A percentile compares a stretch with the other conserved stretches of the same genome.
These are phyloP conservation scores for Saussurea involucrata DNA, from an alignment of 129 eudicot species.

Conservation along the genomic window DNA sequence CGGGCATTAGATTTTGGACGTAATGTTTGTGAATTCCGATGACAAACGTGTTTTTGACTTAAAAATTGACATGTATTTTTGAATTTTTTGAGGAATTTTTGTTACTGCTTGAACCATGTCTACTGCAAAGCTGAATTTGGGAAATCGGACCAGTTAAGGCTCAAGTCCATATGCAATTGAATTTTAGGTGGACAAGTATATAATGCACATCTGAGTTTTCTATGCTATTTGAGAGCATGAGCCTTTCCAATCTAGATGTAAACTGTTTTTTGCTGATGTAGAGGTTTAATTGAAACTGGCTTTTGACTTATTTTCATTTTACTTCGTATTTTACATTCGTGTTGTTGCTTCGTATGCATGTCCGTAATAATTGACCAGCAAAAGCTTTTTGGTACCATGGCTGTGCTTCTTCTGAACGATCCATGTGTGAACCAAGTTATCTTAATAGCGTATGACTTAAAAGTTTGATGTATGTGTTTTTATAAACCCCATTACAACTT, in stretches of 20 bases:
- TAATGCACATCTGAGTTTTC: not conserved
- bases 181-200: not conserved
- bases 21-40: slow-evolving; percentile 3
- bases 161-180: not conserved
- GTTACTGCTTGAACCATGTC: not conserved
- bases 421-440: not conserved
- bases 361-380: not conserved
- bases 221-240: not conserved
- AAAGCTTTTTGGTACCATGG: not conserved
- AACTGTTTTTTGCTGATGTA: not conserved
- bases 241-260: not conserved
- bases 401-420: not conserved
- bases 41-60: not conserved
- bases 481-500: not conserved
- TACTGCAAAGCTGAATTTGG: not conserved
- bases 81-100: not conserved
- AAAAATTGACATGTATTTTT: not conserved
- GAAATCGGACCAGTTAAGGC: not conserved
- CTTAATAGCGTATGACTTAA: not conserved
- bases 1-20: not conserved
- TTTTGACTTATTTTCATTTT: not conserved
- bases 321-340: not conserved
- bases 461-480: not conserved
- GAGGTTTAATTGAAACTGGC: not conserved
- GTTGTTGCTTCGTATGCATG: not conserved